Conservation (phyloP, 2,329 filamentous ascomycete genomes). For the Capronia coronata region DNA sequence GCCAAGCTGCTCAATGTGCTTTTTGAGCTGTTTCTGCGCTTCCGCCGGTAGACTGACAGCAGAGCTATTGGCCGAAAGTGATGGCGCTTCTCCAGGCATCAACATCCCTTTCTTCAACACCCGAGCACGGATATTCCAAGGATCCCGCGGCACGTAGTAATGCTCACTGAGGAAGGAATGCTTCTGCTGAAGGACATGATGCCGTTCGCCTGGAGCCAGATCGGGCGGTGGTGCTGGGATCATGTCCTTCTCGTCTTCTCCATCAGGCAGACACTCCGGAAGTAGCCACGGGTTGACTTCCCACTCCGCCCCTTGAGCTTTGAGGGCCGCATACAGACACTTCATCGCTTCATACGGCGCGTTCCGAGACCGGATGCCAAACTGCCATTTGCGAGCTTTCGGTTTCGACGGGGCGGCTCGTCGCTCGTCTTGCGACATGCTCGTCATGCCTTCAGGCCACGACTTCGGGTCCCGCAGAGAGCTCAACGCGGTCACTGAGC, state of each 20-base stretch:
- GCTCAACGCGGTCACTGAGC: conserved; percentile 63
- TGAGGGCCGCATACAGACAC: conserved; percentile 87
- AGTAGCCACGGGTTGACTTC: conserved; percentile 39
- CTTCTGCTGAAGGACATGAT: conserved; percentile 38
- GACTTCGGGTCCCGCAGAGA: conserved; percentile 48
- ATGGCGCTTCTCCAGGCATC: conserved; percentile 45
- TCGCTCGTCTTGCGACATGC: conserved; percentile 43
- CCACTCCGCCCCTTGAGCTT: conserved; percentile 84
- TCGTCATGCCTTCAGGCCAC: conserved; percentile 51
- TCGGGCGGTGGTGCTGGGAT: conserved; percentile 33
- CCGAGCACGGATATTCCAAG: conserved; percentile 88
- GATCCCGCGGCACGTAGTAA: conserved; percentile 84
- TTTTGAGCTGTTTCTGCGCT: conserved; percentile 30
- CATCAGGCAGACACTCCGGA: conserved; percentile 16
- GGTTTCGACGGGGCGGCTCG: conserved; percentile 37
- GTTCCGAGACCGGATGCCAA: conserved; percentile 91
- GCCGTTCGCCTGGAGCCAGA: conserved; percentile 29
- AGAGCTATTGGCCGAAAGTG: conserved; percentile 45
- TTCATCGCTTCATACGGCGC: conserved; percentile 89
- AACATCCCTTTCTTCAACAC: conserved; percentile 76
- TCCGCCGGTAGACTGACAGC: conserved; percentile 32
- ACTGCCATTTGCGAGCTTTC: conserved; percentile 90
- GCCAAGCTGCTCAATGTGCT: conserved; percentile 28
- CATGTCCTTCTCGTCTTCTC: conserved; percentile 24
- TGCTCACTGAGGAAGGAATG: conserved; percentile 46